Base-by-base conservation (phyloP, 176 grass and related monocot species). In the Guadua angustifolia region DNA sequence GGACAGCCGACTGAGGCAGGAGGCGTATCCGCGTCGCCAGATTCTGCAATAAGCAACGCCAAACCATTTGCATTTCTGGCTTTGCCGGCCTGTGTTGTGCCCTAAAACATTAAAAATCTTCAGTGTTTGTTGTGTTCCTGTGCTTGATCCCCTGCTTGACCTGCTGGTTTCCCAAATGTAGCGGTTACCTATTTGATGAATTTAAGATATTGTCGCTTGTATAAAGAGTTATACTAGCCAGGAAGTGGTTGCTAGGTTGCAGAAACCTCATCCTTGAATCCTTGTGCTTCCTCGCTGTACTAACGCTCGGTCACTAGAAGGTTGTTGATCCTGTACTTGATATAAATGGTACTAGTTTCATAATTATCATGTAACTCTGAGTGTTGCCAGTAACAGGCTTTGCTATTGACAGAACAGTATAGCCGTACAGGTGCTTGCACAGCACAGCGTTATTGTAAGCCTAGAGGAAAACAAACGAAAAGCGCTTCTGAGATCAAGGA, bases 1-100 rank as follows among this genome's bases (percentile, higher is more conserved):
- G 95, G 95, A 93, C 90, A 39, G 95, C 95, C 18, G 95, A 94
- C 81, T 98, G 84, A 84, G 43, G 6, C 22, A 88, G 45, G 45
- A 7, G 45, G 22, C 43, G 19, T 71, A 52, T 49, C 63, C 5
- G 10, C 26, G 33, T 39, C 1, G 3, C 79, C 57, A 79, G 74
- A 67, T 57, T 50, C 70, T 67, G 82, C 67, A 78, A 76, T 67
- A 88, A 92, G 81, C 83, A 43, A 79, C 12, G 8, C 74, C 21
- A 4, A 68, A 24, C 55, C 58, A 79, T 77, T 77, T 70, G 42
- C 55, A 72, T 77, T 67, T 92, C 85, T 71, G 24, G 36, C 79
- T 84, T 87, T 43, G 33, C 63, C 2, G 4, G 46, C 69, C 63
- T 83, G 79, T 93, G 47, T 76, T 58, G 49, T 53, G 73, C 18